Evolutionary conservation across 2,329 filamentous ascomycete genomes (phyloP).

Genomic region (Trichoderma atroviride): DNA sequence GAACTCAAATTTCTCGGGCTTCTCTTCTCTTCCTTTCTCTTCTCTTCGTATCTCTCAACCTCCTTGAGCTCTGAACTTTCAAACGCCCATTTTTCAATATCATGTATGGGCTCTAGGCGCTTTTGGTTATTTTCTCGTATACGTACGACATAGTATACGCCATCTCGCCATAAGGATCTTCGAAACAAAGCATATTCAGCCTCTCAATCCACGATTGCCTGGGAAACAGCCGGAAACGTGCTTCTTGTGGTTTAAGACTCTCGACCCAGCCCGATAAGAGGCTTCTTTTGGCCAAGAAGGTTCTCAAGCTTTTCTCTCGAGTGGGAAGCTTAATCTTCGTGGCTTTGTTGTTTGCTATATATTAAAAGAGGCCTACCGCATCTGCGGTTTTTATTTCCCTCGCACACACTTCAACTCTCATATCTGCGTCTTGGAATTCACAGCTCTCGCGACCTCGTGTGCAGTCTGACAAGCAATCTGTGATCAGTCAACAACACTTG

Average conservation of each 20-base stretch:
- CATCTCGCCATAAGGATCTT: not conserved
- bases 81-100: not conserved
- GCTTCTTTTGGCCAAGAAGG: not conserved
- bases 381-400: not conserved
- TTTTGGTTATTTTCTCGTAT: not conserved
- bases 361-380: not conserved
- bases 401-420: not conserved
- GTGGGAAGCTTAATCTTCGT: too few relatives aligned
- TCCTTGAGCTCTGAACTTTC: not conserved
- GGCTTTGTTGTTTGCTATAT: not conserved
- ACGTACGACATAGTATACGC: not conserved
- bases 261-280: not conserved
- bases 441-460: not conserved
- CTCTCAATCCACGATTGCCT: too few relatives aligned
- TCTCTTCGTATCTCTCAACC: not conserved
- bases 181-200: too few relatives aligned
- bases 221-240: not conserved
- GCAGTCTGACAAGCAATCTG: not conserved
- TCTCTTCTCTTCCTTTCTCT: not conserved
- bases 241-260: too few relatives aligned
- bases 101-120: too few relatives aligned
- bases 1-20: not conserved
- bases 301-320: not conserved
- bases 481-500: not conserved
- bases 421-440: not conserved